Base-by-base conservation (phyloP, 1,139 yeast species). In the Scheffersomyces stambukii region DNA sequence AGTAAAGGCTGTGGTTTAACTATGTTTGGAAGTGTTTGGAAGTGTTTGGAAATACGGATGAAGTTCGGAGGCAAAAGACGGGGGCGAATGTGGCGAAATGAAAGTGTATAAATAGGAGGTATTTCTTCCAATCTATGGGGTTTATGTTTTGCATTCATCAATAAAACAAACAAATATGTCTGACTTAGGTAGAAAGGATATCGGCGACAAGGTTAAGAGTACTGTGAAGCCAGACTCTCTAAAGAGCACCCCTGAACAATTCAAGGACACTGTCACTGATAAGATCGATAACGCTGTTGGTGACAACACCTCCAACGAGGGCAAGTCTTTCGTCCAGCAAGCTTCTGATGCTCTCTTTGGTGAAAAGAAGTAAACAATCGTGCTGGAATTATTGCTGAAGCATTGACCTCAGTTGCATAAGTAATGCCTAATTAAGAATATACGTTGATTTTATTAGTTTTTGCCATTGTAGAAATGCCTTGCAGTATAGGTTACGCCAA, bases 101-200 rank as follows among this genome's bases (percentile, higher is more conserved):
- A n/a, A n/a, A 5, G 24, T 18, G 24, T 31, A 28, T 31, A 31
- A 27, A 28, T 28, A 25, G 27, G 16, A 23, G 16, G n/a, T n/a
- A n/a, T n/a, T n/a, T n/a, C 8, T 10, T 16, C 10, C 7, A 4
- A 12, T 24, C 12, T 22, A 18, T 11, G 9, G 4, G 19, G 15
- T 6, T 9, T 16, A 11, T 10, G 6, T 17, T 13, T 16, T 19
- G 14, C 23, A 9, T 13, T 15, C 23, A 16, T 21, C 27, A 19
- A n/a, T 13, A 19, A 3, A 20, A 14, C 29, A 26, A 25, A 8
- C 17, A 22, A 42, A 26, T 23, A 65, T 64, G 71, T 60, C 70
- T 40, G 71, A 65, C 57, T 39, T 53, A 25, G 71, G 71, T 37
- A 63, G 72, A 62, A 61, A 65, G 59, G 54, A 55, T 43, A 52